phyloP scores from a whole-genome alignment of 768 basidiomycete genomes.

The Xerocomellus chrysenteron region DNA sequence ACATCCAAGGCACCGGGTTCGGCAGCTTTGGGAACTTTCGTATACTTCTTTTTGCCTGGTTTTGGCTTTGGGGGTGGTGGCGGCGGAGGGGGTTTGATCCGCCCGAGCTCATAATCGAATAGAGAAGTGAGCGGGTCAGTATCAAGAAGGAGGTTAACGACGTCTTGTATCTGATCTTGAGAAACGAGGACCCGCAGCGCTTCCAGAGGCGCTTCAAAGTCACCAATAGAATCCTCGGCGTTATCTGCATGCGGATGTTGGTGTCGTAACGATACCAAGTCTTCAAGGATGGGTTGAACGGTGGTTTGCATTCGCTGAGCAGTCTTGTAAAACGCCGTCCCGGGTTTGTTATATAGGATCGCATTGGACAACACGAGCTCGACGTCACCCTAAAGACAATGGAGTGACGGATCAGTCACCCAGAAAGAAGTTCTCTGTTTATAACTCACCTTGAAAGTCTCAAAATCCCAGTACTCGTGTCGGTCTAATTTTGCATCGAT shows the following conservation, averaged over 20 bases:
- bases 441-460: constrained; percentile 62
- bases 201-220: constrained; percentile 70
- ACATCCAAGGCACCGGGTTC: constrained; percentile 35
- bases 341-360: constrained; percentile 77
- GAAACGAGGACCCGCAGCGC: constrained; percentile 57
- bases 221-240: constrained; percentile 45
- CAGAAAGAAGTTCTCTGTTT: neutral
- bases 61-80: constrained; percentile 48
- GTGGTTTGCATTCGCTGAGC: constrained; percentile 61
- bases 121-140: constrained; percentile 63
- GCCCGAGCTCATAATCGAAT: constrained; percentile 65
- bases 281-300: constrained; percentile 37
- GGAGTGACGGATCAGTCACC: constrained; percentile 1
- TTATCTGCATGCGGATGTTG: constrained; percentile 12
- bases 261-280: constrained; percentile 20
- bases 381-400: constrained; percentile 63
- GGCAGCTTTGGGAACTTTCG: constrained; percentile 18
- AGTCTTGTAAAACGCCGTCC: constrained; percentile 66
- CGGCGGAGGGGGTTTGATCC: constrained; percentile 59
- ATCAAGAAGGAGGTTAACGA: constrained; percentile 53
- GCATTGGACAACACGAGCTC: constrained; percentile 84
- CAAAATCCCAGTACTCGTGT: constrained; percentile 78
- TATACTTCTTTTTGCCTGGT: constrained; percentile 40
- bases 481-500: constrained; percentile 82
- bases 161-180: constrained; percentile 49